These are phyloP conservation scores for Podila clonocystis DNA, from an alignment of 192 early-diverging fungal genomes.

Conservation along the genomic window DNA sequence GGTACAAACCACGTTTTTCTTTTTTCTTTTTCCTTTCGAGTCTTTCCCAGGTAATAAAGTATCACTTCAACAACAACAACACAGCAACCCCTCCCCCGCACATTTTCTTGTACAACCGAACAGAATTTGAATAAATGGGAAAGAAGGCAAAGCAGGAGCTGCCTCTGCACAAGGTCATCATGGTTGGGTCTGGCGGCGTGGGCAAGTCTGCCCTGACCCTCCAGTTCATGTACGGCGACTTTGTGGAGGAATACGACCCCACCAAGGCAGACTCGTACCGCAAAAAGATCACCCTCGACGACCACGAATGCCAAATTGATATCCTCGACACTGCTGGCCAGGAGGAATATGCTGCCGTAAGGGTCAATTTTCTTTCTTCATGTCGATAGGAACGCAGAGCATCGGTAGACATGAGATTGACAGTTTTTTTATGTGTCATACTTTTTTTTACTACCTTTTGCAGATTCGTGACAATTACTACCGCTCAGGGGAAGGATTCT, in stretches of 20 bases:
- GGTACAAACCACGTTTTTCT: conserved; percentile 1
- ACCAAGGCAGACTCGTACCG: conserved; percentile 93
- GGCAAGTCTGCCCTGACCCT: conserved; percentile 91
- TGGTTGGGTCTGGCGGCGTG: conserved; percentile 94
- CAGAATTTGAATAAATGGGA: conserved; percentile 56
- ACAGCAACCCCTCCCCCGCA: neutral
- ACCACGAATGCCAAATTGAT: conserved; percentile 85
- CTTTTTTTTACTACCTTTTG: neutral
- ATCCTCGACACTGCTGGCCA: conserved; percentile 92
- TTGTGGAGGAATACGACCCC: conserved; percentile 94
- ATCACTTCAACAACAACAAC: neutral
- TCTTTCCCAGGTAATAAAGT: neutral
- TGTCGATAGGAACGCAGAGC: neutral
- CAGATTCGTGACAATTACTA: conserved; percentile 89
- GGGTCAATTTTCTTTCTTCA: conserved; percentile 11
- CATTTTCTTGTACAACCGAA: neutral
- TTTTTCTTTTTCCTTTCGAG: neutral
- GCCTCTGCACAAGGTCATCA: conserved; percentile 92
- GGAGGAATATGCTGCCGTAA: conserved; percentile 91
- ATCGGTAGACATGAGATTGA: neutral
- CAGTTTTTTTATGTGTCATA: neutral
- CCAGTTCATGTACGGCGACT: conserved; percentile 94
- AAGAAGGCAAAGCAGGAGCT: conserved; percentile 75
- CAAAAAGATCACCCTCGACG: conserved; percentile 81
- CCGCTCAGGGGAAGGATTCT: conserved; percentile 84